Percentiles rank a stretch among this genome's conserved stretches.
Evolutionary conservation across 2,329 filamentous ascomycete species (phyloP).

Genomic region (Claviceps africana): DNA sequence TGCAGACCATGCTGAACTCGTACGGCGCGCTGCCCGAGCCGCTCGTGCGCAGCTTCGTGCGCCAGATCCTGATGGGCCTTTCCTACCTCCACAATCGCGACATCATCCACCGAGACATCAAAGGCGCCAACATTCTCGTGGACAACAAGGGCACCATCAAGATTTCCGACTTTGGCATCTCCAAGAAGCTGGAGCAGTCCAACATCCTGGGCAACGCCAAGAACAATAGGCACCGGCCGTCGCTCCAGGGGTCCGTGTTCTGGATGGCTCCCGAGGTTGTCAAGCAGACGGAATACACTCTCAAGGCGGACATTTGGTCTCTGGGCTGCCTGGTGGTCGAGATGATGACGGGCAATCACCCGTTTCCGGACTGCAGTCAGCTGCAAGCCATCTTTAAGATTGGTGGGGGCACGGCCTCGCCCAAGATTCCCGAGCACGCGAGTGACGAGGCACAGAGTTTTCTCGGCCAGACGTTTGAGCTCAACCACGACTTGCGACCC

Average conservation of each 20-base stretch:
- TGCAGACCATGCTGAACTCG: constrained; percentile 96
- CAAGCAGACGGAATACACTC: constrained; percentile 92
- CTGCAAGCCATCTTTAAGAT: constrained; percentile 98
- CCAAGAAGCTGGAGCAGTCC: constrained; percentile 88
- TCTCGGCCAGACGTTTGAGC: constrained; percentile 80
- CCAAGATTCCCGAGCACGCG: constrained; percentile 75
- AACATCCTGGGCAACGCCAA: constrained; percentile 61
- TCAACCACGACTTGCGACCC: constrained; percentile 84
- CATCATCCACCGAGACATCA: constrained; percentile 98
- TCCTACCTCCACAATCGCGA: constrained; percentile 88
- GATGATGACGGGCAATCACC: constrained; percentile 96
- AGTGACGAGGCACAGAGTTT: constrained; percentile 76
- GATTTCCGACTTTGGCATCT: constrained; percentile 98
- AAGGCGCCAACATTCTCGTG: constrained; percentile 95
- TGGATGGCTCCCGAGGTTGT: constrained; percentile 99
- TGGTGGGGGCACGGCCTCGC: constrained; percentile 71
- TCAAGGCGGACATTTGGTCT: constrained; percentile 98
- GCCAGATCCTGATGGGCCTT: constrained; percentile 84
- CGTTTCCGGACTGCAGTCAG: constrained; percentile 93
- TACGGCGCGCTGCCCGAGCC: constrained; percentile 92
- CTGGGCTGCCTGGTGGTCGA: constrained; percentile 93
- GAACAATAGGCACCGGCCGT: constrained; percentile 57
- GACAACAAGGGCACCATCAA: constrained; percentile 99
- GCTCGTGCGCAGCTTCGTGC: constrained; percentile 88
- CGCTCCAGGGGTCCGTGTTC: constrained; percentile 92